These are phyloP conservation scores for Nicotiana obtusifolia DNA, from an alignment of 257 asterid species.

Conservation along the genomic window DNA sequence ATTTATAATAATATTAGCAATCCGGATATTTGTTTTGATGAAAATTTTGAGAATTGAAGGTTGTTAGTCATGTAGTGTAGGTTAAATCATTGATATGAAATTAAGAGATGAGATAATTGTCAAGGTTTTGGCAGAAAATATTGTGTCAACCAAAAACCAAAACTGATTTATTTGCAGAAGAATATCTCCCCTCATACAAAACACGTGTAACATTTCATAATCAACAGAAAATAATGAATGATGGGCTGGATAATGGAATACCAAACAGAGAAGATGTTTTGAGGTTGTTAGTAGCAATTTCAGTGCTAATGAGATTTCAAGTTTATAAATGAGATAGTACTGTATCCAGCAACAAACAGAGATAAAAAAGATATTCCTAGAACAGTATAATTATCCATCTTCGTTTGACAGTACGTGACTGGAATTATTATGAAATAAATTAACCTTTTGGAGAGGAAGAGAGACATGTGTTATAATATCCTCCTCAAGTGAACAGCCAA, in stretches of 20 bases:
- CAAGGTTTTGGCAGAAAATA: no score
- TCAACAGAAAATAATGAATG: background rate
- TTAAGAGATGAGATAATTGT: no score
- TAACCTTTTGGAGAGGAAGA: constrained; percentile 63
- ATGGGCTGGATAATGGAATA: background rate
- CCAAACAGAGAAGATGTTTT: background rate
- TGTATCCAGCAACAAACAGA: background rate
- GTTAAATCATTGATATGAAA: no score
- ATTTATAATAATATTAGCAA: no score
- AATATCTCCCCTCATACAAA: no score
- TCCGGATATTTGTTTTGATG: no score
- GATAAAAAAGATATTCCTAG: background rate
- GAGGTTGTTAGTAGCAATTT: background rate
- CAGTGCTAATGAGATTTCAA: constrained; percentile 31
- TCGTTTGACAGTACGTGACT: background rate
- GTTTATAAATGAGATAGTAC: constrained; percentile 23
- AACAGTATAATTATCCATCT: background rate
- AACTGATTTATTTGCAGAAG: no score
- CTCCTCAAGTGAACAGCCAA: constrained; percentile 61
- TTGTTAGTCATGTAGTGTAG: no score
- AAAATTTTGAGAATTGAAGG: no score
- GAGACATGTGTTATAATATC: constrained; percentile 51
- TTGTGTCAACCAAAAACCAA: no score
- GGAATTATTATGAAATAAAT: background rate
- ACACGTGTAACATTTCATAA: no score